Conservation (phyloP, 2,329 filamentous ascomycete genomes). For the Fusarium mangiferae region DNA sequence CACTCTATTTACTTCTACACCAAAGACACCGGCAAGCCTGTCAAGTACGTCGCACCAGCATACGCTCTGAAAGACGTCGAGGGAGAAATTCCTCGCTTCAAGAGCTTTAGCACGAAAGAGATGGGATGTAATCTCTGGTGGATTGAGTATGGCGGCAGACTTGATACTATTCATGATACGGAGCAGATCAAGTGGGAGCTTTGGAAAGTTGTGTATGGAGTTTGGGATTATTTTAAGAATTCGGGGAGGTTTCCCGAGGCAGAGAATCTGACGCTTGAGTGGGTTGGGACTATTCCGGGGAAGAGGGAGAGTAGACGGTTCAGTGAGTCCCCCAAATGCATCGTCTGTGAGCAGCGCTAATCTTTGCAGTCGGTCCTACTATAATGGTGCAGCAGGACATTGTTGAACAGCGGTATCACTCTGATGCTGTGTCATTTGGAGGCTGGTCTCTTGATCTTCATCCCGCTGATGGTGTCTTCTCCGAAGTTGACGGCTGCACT, state of each 20-base stretch:
- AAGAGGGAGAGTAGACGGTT: slow-evolving; percentile 19
- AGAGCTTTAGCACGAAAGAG: slow-evolving; percentile 16
- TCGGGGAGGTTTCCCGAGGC: slow-evolving; percentile 11
- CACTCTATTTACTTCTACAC: slow-evolving; percentile 25
- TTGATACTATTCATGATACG: slow-evolving; percentile 17
- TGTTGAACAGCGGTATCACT: slow-evolving; percentile 2
- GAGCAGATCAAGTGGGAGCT: slow-evolving; percentile 22
- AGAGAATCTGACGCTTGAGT: slow-evolving; percentile 13
- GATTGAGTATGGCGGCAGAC: slow-evolving; percentile 20
- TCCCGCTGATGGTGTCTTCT: slow-evolving; percentile 19
- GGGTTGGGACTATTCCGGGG: slow-evolving; percentile 10
- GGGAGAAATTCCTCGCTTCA: slow-evolving; percentile 7
- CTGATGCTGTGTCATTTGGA: slow-evolving; percentile 12
- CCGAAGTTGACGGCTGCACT: slow-evolving; percentile 13
- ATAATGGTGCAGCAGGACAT: slow-evolving; percentile 20
- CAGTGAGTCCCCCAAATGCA: background rate
- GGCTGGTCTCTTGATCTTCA: slow-evolving; percentile 20
- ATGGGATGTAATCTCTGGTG: slow-evolving; percentile 22
- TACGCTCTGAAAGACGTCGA: slow-evolving; percentile 16
- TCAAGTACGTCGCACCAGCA: slow-evolving; percentile 7
- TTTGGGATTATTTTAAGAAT: slow-evolving; percentile 25
- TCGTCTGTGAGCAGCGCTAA: background rate
- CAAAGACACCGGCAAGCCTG: slow-evolving; percentile 9
- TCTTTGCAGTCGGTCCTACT: background rate
- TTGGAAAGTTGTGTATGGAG: slow-evolving; percentile 21